Conservation (phyloP, 1,284 basidiomycete genomes). For the Sporisorium scitamineum region DNA sequence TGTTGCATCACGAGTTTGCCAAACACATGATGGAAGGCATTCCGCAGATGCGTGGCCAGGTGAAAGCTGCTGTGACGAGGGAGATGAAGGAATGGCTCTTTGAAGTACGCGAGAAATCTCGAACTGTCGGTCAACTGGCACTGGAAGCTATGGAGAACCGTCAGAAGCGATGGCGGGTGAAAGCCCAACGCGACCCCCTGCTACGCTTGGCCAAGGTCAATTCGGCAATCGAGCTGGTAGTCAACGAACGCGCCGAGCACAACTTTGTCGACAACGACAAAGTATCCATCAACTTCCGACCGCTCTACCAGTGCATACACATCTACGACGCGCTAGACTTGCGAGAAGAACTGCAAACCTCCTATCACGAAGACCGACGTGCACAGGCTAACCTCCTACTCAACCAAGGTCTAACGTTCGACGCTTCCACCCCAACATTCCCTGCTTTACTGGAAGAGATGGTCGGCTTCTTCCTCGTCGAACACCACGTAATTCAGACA, state of each 20-base stretch:
- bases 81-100: constrained; percentile 97
- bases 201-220: constrained; percentile 83
- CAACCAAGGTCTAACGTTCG: constrained; percentile 73
- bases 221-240: constrained; percentile 91
- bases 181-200: constrained; percentile 61
- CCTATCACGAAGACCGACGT: constrained; percentile 95
- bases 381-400: constrained; percentile 93
- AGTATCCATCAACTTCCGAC: constrained; percentile 90
- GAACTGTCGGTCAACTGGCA: constrained; percentile 86
- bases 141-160: constrained; percentile 89
- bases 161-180: constrained; percentile 82
- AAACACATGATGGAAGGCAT: constrained; percentile 90
- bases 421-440: constrained; percentile 49
- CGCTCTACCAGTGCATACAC: constrained; percentile 95
- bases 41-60: constrained; percentile 86
- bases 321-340: constrained; percentile 93
- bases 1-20: constrained; percentile 89
- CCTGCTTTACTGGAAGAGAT: constrained; percentile 78
- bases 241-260: constrained; percentile 93
- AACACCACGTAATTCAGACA: constrained; percentile 89
- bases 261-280: constrained; percentile 91
- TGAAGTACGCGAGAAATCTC: constrained; percentile 89
- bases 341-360: constrained; percentile 86
- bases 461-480: constrained; percentile 98
- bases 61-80: constrained; percentile 92